Conservation (phyloP, 2,329 filamentous ascomycete species). For the Rugonectria rugulosa region DNA sequence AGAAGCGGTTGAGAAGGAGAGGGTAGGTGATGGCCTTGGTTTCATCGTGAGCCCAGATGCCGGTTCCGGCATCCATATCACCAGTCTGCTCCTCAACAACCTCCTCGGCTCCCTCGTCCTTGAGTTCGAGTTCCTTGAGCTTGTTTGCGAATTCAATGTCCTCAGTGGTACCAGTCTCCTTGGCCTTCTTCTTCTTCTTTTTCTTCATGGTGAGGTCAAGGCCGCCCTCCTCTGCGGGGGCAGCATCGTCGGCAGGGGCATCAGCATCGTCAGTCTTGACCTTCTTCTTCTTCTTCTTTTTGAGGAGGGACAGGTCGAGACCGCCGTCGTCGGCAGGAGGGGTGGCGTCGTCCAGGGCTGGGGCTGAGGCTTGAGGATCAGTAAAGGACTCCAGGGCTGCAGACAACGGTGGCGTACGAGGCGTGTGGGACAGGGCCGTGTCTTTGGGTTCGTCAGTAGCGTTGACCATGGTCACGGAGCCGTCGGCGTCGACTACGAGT, state of each 20-base stretch:
- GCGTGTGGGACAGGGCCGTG: conserved; percentile 80
- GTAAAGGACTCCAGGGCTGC: conserved; percentile 63
- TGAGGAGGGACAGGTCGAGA: conserved; percentile 71
- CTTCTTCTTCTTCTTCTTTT: conserved; percentile 78
- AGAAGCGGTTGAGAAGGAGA: conserved; percentile 89
- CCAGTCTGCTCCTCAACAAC: conserved; percentile 67
- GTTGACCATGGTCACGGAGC: conserved; percentile 80
- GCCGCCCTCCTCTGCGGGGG: conserved; percentile 56
- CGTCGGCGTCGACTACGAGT: conserved; percentile 88
- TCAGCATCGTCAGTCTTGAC: conserved; percentile 51
- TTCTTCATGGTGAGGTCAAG: conserved; percentile 75
- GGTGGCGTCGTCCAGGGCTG: conserved; percentile 55
- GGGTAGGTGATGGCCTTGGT: conserved; percentile 82
- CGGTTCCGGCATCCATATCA: conserved; percentile 86
- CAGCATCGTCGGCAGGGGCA: conserved; percentile 54
- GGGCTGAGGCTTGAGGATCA: conserved; percentile 55
- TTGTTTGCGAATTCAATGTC: conserved; percentile 69
- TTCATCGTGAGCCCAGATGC: conserved; percentile 87
- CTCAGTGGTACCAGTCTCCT: conserved; percentile 66
- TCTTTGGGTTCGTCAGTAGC: conserved; percentile 78
- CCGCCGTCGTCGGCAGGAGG: conserved; percentile 59
- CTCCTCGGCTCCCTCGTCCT: conserved; percentile 65
- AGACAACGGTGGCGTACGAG: conserved; percentile 69
- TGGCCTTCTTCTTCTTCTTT: conserved; percentile 77
- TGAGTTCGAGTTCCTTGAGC: conserved; percentile 68